These are phyloP conservation scores for Colletotrichum spinosum DNA, from an alignment of 2,329 filamentous ascomycete species.

Conservation along the genomic window DNA sequence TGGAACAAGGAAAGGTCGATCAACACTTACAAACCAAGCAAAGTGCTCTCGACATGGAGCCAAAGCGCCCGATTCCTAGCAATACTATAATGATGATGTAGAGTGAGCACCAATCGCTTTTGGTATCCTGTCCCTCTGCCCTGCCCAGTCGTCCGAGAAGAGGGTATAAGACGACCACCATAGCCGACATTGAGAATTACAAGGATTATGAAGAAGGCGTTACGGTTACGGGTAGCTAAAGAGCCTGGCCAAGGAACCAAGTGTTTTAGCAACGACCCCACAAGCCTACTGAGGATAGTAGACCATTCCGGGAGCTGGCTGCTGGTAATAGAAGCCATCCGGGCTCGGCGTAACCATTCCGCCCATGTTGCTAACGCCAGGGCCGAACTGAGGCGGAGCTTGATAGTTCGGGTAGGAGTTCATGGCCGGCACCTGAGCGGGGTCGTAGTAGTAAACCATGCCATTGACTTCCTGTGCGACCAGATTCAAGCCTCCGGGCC, in stretches of 20 bases:
- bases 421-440: constrained; percentile 72
- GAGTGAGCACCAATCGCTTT: constrained; percentile 28
- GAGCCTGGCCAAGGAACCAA: constrained; percentile 14
- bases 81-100: constrained; percentile 33
- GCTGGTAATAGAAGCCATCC: constrained; percentile 78
- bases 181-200: constrained; percentile 45
- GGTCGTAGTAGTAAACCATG: constrained; percentile 95
- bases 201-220: constrained; percentile 43
- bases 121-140: constrained; percentile 32
- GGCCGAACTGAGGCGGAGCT: constrained; percentile 37
- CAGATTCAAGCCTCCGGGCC: constrained; percentile 62
- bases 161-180: constrained; percentile 28
- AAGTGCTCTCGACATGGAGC: constrained; percentile 19
- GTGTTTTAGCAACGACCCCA: constrained; percentile 29
- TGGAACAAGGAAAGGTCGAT: constrained; percentile 14
- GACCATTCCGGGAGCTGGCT: constrained; percentile 65
- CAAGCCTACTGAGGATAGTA: constrained; percentile 70
- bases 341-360: constrained; percentile 76
- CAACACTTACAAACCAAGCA: constrained; percentile 6
- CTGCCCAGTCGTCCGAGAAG: constrained; percentile 33
- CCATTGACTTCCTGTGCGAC: constrained; percentile 92
- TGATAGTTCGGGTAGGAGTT: constrained; percentile 66
- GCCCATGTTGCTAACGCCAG: constrained; percentile 75
- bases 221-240: constrained; percentile 11
- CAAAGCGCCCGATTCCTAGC: constrained; percentile 30